Base-by-base conservation (phyloP, 352 stramenopile species). In the Thraustochytrium striatum region DNA sequence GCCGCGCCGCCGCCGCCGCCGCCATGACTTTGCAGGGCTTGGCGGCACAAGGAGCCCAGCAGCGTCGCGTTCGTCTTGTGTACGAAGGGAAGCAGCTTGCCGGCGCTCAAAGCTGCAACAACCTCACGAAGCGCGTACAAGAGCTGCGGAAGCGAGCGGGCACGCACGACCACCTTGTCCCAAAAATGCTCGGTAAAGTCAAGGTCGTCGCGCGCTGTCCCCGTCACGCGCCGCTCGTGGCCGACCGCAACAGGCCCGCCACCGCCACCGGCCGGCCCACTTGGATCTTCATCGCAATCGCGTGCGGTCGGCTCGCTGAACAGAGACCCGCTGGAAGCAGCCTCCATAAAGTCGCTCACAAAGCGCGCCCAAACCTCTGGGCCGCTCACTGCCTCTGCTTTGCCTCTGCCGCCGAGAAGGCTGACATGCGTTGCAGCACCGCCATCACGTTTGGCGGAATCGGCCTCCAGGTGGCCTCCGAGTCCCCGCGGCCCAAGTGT, bases 121-220 rank as follows among this genome's bases (percentile, higher is more conserved):
- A 55, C 16, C 16, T 16, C 47, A 21, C 25, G 47, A 21, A 55
- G 47, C 47, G 47, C 47, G 47, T 21, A 55, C 16, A 55, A 25
- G 25, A 55, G 16, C 25, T 55, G 47, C 47, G 16, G 16, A 25
- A 55, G 25, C 25, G 47, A 55, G 16, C 47, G 16, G 16, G 47
- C 47, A 25, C 47, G 25, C 16, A 55, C 47, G 16, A 55, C 47
- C 25, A 55, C 47, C 25, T 55, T 25, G 16, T 55, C 16, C 47
- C 47, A 55, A 55, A 55, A 55, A 55, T 55, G 47, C 47, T 55
- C 47, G 16, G 47, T 55, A 55, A 55, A 55, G 47, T 55, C 47
- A 16, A 55, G 47, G 25, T 55, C 47, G 16, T 16, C 16, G 16
- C 47, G 16, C 47, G 16, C 47, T 55, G 47, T 25, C 16, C 16